Base-by-base conservation (phyloP, 2,329 filamentous ascomycete species). In the Aspergillus awamori region DNA sequence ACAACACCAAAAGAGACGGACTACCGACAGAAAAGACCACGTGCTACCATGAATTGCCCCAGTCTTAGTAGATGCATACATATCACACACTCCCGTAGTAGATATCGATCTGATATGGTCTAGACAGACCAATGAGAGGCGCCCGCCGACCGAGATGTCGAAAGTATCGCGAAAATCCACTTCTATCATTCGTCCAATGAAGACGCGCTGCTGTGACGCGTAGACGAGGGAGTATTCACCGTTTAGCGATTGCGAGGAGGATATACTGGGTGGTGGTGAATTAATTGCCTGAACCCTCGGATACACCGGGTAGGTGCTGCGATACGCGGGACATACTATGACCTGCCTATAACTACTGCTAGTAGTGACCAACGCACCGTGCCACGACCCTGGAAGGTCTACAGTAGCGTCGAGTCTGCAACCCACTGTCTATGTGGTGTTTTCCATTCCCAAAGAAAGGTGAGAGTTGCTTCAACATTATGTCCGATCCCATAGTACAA, bases 111-210 rank as follows among this genome's bases (percentile, higher is more conserved):
- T 4, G 47, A 49, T 49, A 33, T 30, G 47, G 33, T 30, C 2
- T 3, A 3, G n/a, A 8, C 24, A 49, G 47, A 49, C 47, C 47
- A 49, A 49, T 49, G 7, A 28, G 13, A 30, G 5, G 3, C 11
- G 6, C 11, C 15, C 24, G 13, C 8, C 26, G 17, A 17, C 6
- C 1, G 26, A 49, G 13, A 49, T n/a, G 47, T 33, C 47, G 26
- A 49, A 49, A n/a, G 26, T 33, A 49, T 49, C 47, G 26, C 47
- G 15, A 49, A 49, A 49, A 30, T 49, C 15, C 24, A 49, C 47
- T 11, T 11, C 4, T 3, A n/a, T 1, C 1, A 0, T 1, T n/a
- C 4, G 26, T 6, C 47, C 26, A 33, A 30, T 49, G 8, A 26
- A n/a, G 24, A 33, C 47, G 47, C 17, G 47, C n/a, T 15, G 8